A percentile compares a stretch with the other conserved stretches of the same genome.
These are phyloP conservation scores for Termitomyces sp. DNA, from an alignment of 768 basidiomycete genomes.

Conservation along the genomic window DNA sequence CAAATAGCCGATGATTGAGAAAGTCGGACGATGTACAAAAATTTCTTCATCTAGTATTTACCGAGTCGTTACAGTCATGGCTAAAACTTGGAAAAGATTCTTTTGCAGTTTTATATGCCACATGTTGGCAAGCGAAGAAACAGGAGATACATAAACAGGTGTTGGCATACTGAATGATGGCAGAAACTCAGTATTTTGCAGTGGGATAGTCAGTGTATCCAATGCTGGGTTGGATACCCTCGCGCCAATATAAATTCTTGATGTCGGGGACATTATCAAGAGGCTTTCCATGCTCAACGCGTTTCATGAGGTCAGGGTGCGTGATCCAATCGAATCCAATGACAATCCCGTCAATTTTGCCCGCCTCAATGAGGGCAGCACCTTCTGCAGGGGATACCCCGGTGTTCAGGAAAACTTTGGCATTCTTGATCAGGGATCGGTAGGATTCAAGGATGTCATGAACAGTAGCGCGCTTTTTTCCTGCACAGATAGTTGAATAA, in stretches of 20 bases:
- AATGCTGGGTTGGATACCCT: slow-evolving; percentile 18
- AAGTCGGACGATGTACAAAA: too few species aligned
- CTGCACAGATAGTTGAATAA: slow-evolving; percentile 13
- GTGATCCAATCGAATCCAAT: slow-evolving; percentile 34
- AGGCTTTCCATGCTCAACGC: slow-evolving; percentile 30
- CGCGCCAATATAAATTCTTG: slow-evolving; percentile 23
- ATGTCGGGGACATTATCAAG: slow-evolving; percentile 29
- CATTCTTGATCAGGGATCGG: slow-evolving; percentile 28
- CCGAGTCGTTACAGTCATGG: too few species aligned
- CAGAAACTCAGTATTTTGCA: slow-evolving; percentile 17
- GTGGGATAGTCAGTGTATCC: slow-evolving; percentile 37
- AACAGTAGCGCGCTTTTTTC: slow-evolving; percentile 28
- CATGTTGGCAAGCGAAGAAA: too few species aligned
- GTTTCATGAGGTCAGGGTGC: slow-evolving; percentile 38
- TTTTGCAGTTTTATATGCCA: too few species aligned
- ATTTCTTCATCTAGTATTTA: too few species aligned
- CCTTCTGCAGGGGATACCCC: slow-evolving; percentile 34
- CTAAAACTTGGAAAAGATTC: too few species aligned
- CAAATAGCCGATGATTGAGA: too few species aligned
- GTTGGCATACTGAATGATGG: not conserved
- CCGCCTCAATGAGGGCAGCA: slow-evolving; percentile 27
- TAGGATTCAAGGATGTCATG: slow-evolving; percentile 39
- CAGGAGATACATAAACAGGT: not conserved
- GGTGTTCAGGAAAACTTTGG: slow-evolving; percentile 35
- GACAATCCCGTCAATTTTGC: slow-evolving; percentile 31